Evolutionary conservation across 2,329 filamentous ascomycete species (phyloP).

Genomic region (Cladorrhinum sp.): DNA sequence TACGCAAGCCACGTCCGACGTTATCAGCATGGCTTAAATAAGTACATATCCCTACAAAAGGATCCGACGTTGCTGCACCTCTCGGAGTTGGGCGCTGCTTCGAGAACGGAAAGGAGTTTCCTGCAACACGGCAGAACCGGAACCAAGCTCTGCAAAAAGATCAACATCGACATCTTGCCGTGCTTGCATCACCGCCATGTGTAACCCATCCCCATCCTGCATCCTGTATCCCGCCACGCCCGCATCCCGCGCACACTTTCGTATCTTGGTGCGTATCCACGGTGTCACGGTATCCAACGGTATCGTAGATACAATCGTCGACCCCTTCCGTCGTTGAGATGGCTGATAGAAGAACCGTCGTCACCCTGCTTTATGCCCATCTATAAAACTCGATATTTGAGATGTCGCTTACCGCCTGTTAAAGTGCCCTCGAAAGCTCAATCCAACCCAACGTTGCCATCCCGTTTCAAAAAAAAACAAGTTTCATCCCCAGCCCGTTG

Average conservation of each 20-base stretch:
- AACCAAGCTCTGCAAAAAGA: not conserved
- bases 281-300: too few relatives aligned
- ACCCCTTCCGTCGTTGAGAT: not conserved
- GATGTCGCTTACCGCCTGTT: not conserved
- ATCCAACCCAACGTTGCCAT: not conserved
- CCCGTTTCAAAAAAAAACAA: not conserved
- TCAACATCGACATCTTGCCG: not conserved
- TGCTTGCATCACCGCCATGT: not conserved
- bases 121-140: not conserved
- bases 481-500: not conserved
- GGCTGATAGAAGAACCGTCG: not conserved
- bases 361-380: not conserved
- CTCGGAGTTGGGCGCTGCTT: not conserved
- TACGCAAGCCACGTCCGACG: too few relatives aligned
- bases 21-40: too few relatives aligned
- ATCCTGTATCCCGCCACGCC: not conserved
- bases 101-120: not conserved
- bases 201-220: not conserved
- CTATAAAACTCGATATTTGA: not conserved
- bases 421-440: too few relatives aligned
- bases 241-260: not conserved
- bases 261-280: too few relatives aligned
- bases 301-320: too few relatives aligned
- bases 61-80: not conserved
- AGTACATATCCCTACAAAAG: too few relatives aligned